These are phyloP conservation scores for Phaseolus lunatus DNA, from an alignment of 306 rosid species.

Conservation along the genomic window DNA sequence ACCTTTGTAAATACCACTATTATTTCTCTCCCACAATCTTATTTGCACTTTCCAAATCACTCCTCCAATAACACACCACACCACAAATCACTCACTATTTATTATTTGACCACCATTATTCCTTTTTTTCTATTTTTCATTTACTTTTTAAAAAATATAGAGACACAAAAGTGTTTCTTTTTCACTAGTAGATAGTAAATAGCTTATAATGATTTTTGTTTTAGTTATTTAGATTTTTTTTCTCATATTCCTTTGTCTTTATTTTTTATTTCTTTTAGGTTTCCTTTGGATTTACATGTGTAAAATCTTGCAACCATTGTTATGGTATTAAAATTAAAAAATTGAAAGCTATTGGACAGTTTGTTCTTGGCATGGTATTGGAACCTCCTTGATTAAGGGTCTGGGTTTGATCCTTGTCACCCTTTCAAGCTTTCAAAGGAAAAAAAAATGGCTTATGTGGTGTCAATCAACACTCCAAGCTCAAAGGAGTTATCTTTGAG, in stretches of 20 bases:
- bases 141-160: no score
- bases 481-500: background rate
- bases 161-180: no score
- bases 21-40: no score
- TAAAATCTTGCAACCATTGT: background rate
- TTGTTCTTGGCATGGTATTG: constrained; percentile 20
- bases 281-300: constrained; percentile 8
- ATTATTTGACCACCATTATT: no score
- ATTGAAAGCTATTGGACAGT: constrained; percentile 6
- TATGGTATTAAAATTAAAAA: constrained; percentile 5
- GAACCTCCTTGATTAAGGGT: constrained; percentile 9
- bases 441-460: background rate
- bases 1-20: no score
- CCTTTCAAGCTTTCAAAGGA: constrained; percentile 7
- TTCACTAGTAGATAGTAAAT: background rate
- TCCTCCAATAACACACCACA: no score
- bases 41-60: no score
- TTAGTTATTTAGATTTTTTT: background rate
- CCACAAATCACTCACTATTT: no score
- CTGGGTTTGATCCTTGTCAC: constrained; percentile 4
- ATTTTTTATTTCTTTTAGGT: background rate
- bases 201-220: constrained; percentile 38
- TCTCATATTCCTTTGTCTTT: background rate
- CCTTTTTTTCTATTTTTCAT: no score
- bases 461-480: background rate